Conservation (phyloP, 2,329 filamentous ascomycete genomes). For the Periconia sp. region DNA sequence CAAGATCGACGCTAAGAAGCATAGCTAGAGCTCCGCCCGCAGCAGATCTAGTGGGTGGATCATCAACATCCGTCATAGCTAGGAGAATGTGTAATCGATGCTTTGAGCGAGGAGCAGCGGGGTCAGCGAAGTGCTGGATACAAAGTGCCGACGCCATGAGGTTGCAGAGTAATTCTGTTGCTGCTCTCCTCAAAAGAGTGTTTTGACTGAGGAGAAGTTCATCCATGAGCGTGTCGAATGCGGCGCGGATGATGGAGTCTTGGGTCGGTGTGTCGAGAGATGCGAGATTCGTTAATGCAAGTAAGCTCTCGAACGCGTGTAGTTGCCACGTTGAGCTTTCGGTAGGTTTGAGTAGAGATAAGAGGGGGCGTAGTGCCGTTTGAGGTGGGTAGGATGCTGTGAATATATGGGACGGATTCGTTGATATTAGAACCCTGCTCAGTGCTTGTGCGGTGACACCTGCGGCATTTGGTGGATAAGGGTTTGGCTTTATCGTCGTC, state of each 20-base stretch:
- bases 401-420: slow-evolving; percentile 84
- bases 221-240: slow-evolving; percentile 75
- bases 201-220: slow-evolving; percentile 82
- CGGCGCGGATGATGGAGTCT: slow-evolving; percentile 72
- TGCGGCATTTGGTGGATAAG: slow-evolving; percentile 31
- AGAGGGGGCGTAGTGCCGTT: slow-evolving; percentile 82
- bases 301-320: slow-evolving; percentile 86
- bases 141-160: slow-evolving; percentile 74
- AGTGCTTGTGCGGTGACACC: slow-evolving; percentile 78
- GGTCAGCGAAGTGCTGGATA: slow-evolving; percentile 71
- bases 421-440: slow-evolving; percentile 84
- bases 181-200: slow-evolving; percentile 76
- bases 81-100: slow-evolving; percentile 83
- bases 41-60: slow-evolving; percentile 77
- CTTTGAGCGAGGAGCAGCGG: slow-evolving; percentile 66
- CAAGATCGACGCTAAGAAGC: slow-evolving; percentile 77
- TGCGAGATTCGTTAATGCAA: slow-evolving; percentile 93
- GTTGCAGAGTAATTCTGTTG: slow-evolving; percentile 91
- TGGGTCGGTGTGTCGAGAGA: slow-evolving; percentile 71
- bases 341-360: slow-evolving; percentile 73
- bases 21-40: slow-evolving; percentile 89
- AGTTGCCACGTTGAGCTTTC: slow-evolving; percentile 69
- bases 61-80: slow-evolving; percentile 85
- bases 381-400: slow-evolving; percentile 73
- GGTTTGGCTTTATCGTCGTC: slow-evolving; percentile 47